Evolutionary conservation across 176 grass and related monocot genomes (phyloP).

Genomic region (Microstegium vimineum): DNA sequence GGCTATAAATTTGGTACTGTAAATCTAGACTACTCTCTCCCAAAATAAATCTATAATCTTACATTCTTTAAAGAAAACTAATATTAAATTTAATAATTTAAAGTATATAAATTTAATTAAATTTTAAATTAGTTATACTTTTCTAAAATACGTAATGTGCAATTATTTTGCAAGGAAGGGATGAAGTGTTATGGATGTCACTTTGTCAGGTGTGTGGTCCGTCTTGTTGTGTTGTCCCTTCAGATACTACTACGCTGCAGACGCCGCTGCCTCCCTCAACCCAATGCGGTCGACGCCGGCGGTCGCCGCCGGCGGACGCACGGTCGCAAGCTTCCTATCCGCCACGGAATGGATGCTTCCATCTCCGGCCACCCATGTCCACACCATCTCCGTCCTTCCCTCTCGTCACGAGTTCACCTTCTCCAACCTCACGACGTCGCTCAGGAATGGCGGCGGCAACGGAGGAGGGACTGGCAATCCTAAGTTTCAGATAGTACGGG

Average conservation of each 20-base stretch:
- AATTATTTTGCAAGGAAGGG: no score
- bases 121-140: no score
- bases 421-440: constrained; percentile 43
- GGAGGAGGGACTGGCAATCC: neutral
- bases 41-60: no score
- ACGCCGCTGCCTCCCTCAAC: neutral
- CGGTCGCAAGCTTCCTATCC: constrained; percentile 32
- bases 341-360: constrained; percentile 63
- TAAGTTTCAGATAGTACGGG: constrained; percentile 60
- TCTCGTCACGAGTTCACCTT: constrained; percentile 27
- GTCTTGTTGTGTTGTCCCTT: no score
- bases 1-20: no score
- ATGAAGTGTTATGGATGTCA: no score
- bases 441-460: neutral
- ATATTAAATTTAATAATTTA: no score
- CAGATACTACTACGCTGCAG: neutral
- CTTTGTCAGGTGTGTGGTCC: no score
- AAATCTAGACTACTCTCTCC: no score
- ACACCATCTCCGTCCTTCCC: constrained; percentile 53
- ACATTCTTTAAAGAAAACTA: no score
- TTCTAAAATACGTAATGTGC: no score
- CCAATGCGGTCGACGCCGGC: constrained; percentile 30
- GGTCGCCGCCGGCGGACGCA: constrained; percentile 29
- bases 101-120: no score
- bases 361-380: constrained; percentile 57